These are phyloP conservation scores for Solanum microdontum DNA, from an alignment of 257 asterid genomes.

Conservation along the genomic window DNA sequence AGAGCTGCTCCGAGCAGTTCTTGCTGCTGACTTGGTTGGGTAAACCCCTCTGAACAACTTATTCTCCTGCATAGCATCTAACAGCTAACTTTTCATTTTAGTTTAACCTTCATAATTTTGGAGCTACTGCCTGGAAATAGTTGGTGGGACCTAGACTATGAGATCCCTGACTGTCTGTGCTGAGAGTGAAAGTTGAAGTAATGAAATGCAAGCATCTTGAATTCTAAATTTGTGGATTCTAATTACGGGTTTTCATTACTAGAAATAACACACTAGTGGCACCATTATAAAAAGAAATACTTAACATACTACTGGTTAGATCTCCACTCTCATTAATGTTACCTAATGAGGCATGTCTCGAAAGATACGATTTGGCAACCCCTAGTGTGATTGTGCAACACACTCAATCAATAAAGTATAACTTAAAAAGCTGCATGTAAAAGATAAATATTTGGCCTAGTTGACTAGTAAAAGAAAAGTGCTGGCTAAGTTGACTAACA, in stretches of 20 bases:
- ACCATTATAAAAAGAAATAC: not conserved
- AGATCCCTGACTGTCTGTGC: not conserved
- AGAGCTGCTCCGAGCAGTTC: conserved; percentile 72
- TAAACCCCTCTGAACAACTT: conserved; percentile 11
- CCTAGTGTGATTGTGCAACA: not conserved
- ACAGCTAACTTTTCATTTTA: not conserved
- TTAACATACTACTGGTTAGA: not conserved
- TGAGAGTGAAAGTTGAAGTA: not conserved
- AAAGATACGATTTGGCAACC: not conserved
- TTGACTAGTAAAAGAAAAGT: not conserved
- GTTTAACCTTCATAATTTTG: not conserved
- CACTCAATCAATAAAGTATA: not conserved
- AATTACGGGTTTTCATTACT: not conserved
- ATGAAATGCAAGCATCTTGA: not conserved
- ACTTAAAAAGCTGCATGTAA: not conserved
- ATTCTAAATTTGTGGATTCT: not conserved
- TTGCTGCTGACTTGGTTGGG: conserved; percentile 94
- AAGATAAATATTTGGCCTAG: not conserved
- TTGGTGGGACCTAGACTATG: not conserved
- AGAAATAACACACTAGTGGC: not conserved
- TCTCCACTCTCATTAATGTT: not conserved
- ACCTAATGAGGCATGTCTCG: not conserved
- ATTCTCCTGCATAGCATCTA: not conserved
- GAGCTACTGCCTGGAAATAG: not conserved
- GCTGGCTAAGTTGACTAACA: not conserved